Percentiles rank a stretch among this genome's conserved stretches.
phyloP scores from a whole-genome alignment of 306 rosid genomes.

The Dalbergia cochinchinensis region DNA sequence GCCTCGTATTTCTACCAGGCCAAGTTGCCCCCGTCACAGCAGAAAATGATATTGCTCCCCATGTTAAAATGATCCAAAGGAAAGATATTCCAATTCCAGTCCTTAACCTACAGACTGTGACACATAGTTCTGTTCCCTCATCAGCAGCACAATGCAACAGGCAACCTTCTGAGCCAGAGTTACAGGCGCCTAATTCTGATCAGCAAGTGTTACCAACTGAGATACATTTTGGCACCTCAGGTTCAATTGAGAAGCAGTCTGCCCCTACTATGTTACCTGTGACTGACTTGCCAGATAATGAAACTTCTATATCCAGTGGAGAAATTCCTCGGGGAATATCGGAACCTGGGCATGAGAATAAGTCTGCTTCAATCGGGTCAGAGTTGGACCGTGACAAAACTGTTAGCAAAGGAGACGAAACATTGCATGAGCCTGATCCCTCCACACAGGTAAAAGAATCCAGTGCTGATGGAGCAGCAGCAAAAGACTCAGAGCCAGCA shows the following conservation, averaged over 20 bases:
- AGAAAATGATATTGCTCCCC: slow-evolving; percentile 70
- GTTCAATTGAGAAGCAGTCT: slow-evolving; percentile 27
- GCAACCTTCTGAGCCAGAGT: slow-evolving; percentile 47
- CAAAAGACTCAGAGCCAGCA: slow-evolving; percentile 42
- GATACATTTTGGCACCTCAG: slow-evolving; percentile 38
- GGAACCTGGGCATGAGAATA: slow-evolving; percentile 42
- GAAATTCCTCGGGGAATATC: slow-evolving; percentile 43
- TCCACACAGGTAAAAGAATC: slow-evolving; percentile 49
- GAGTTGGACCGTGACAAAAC: slow-evolving; percentile 39
- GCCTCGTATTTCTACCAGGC: slow-evolving; percentile 62
- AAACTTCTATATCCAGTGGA: slow-evolving; percentile 29
- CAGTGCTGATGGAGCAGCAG: slow-evolving; percentile 39
- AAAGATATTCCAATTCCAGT: slow-evolving; percentile 56
- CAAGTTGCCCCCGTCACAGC: slow-evolving; percentile 56
- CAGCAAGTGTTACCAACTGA: slow-evolving; percentile 40
- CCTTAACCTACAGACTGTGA: slow-evolving; percentile 43
- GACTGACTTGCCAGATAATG: slow-evolving; percentile 36
- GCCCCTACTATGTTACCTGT: slow-evolving; percentile 35
- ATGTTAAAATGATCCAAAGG: slow-evolving; percentile 57
- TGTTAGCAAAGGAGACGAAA: slow-evolving; percentile 41
- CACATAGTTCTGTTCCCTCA: slow-evolving; percentile 41
- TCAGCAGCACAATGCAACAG: slow-evolving; percentile 49
- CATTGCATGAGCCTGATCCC: slow-evolving; percentile 40
- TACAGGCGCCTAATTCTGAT: slow-evolving; percentile 29
- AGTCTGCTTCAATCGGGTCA: slow-evolving; percentile 26